These are phyloP conservation scores for Entelexis sorbosivorans DNA, from an alignment of 1,139 yeast species.

Conservation along the genomic window DNA sequence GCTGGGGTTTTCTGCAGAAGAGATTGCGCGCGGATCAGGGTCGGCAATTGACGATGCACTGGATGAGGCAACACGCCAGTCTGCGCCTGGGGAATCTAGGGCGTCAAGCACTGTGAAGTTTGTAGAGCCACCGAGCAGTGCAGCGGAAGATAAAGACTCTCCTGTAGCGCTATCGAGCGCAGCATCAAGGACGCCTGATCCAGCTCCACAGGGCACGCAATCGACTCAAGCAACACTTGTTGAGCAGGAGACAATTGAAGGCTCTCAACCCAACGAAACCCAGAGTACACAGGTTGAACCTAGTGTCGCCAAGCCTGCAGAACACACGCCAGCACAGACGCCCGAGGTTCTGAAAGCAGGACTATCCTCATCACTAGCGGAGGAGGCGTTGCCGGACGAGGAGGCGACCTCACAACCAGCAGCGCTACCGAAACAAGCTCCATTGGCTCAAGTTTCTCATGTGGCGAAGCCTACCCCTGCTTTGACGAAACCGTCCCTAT, in stretches of 20 bases:
- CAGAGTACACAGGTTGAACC: neutral
- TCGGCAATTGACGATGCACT: conserved; percentile 9
- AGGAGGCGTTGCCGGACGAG: neutral
- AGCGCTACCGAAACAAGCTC: neutral
- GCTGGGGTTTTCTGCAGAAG: neutral
- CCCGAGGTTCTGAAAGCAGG: neutral
- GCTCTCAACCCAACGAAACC: neutral
- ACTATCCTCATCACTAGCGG: no score
- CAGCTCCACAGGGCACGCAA: neutral
- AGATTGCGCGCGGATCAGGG: neutral
- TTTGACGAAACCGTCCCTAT: no score
- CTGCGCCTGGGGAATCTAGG: no score
- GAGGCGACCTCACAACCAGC: no score
- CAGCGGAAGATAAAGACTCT: neutral
- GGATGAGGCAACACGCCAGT: neutral
- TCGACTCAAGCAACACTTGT: neutral
- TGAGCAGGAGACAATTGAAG: neutral
- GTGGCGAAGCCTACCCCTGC: neutral
- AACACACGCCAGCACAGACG: neutral
- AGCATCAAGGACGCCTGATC: neutral
- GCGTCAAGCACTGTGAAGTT: no score
- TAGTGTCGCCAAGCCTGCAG: no score
- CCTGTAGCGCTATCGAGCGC: no score
- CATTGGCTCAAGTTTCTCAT: neutral
- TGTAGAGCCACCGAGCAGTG: neutral